Evolutionary conservation across 768 basidiomycete species (phyloP), one percentile per base, ranked within the genome.

Genomic region (Sporobolomyces phaffii): DNA sequence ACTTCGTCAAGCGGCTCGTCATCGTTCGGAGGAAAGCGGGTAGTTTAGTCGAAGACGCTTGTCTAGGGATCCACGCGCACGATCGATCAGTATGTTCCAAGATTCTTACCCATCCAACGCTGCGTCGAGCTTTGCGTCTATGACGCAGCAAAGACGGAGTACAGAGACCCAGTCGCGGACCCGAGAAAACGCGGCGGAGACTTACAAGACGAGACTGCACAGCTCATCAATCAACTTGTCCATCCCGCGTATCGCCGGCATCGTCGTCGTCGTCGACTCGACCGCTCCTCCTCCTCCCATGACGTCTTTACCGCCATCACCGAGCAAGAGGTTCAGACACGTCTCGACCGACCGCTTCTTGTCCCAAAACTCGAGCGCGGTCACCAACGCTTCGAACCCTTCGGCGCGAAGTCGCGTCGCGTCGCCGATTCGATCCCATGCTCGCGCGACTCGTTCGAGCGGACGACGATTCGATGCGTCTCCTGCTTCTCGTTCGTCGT

Each of bases 11-110:
- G 29, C 29, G 22, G 24, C 3, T 7, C 20, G 31, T 15, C 31
- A 65, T 34, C 8, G 18, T 1, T 18, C 28, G 36, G 18, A 70
- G 60, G 47, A 65, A 70, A 1, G 1, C 1, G 4, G 52, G 57
- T n/a, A 70, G 52, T 44, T 70, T 70, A 28, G 51, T 31, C 24
- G 61, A 65, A 1, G 69, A 63, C 7, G 69, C 64, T 62, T 65
- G 69, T 2, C 69, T 70, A 34, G 15, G 10, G n/a, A 36, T 38
- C 20, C 3, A 38, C 36, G 20, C 31, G 48, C 13, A 26, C 4
- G 10, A n/a, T n/a, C n/a, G n/a, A n/a, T n/a, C n/a, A n/a, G n/a
- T n/a, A n/a, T n/a, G n/a, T n/a, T n/a, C n/a, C n/a, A n/a, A n/a
- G n/a, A n/a, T n/a, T n/a, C n/a, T n/a, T n/a, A n/a, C n/a, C n/a